Percentiles rank a stretch among this genome's conserved stretches.
Conservation (phyloP, 768 basidiomycete genomes). For the Cyclocybe aegerita region DNA sequence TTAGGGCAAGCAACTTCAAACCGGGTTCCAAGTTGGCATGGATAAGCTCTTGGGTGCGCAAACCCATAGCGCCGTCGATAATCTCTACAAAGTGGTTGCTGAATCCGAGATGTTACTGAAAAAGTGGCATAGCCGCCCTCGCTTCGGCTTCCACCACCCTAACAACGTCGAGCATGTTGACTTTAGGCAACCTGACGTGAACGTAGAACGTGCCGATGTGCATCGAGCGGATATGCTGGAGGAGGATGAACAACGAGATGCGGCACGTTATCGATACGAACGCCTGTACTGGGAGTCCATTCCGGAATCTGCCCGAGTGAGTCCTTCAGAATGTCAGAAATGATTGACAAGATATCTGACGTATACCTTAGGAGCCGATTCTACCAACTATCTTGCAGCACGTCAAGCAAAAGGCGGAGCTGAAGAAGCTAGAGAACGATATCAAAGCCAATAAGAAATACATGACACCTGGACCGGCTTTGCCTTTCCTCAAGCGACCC, state of each 20-base stretch:
- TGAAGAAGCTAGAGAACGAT: slow-evolving; percentile 30
- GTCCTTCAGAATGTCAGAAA: slow-evolving; percentile 12
- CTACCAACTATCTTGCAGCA: slow-evolving; percentile 56
- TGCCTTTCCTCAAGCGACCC: slow-evolving; percentile 34
- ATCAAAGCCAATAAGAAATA: slow-evolving; percentile 38
- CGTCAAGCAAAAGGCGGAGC: slow-evolving; percentile 36
- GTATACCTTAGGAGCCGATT: slow-evolving; percentile 52
- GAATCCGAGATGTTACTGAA: neutral
- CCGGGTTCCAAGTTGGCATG: slow-evolving; percentile 80
- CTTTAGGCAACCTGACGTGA: slow-evolving; percentile 7
- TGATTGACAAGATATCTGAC: slow-evolving; percentile 2
- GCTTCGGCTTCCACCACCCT: too few relatives aligned
- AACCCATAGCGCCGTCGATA: slow-evolving; percentile 17
- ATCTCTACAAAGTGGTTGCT: neutral
- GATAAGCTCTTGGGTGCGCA: slow-evolving; percentile 71
- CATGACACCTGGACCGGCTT: slow-evolving; percentile 37
- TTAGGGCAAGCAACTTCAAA: slow-evolving; percentile 70
- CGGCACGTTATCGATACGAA: slow-evolving; percentile 63
- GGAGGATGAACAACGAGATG: slow-evolving; percentile 52
- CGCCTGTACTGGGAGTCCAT: slow-evolving; percentile 80
- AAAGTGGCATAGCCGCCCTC: neutral
- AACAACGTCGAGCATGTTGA: neutral
- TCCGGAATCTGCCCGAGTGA: slow-evolving; percentile 63
- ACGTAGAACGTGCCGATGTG: slow-evolving; percentile 41
- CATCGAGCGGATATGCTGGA: slow-evolving; percentile 64